Evolutionary conservation across 768 basidiomycete genomes (phyloP).

Genomic region (Pleurotus citrinopileatus): DNA sequence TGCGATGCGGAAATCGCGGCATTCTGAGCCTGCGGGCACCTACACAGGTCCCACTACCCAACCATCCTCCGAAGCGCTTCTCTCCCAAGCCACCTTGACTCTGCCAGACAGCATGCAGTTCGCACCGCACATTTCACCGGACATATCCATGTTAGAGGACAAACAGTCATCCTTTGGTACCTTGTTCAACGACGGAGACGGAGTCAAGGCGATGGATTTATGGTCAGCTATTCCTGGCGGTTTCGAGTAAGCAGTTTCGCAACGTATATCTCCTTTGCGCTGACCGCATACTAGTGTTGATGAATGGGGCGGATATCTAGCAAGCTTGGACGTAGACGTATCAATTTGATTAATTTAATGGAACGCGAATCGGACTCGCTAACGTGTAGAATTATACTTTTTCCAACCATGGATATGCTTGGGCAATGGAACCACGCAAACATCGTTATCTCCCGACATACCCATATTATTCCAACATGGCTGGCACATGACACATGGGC

Average conservation of each 20-base stretch:
- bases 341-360: neutral
- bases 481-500: slow-evolving; percentile 69
- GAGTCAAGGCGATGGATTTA: slow-evolving; percentile 1
- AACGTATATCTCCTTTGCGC: neutral
- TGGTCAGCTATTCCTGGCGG: slow-evolving; percentile 3
- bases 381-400: no score
- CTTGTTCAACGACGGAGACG: neutral
- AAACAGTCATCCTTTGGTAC: neutral
- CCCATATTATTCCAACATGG: slow-evolving; percentile 78
- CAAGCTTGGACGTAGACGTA: slow-evolving; percentile 4
- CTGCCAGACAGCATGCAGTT: neutral
- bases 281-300: neutral
- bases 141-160: neutral
- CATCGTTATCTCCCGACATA: slow-evolving; percentile 37
- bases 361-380: no score
- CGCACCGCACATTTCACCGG: neutral
- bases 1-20: no score
- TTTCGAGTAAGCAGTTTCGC: slow-evolving; percentile 1
- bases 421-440: slow-evolving; percentile 53
- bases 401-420: slow-evolving; percentile 37
- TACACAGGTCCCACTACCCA: neutral
- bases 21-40: no score
- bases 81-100: neutral
- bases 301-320: slow-evolving; percentile 8
- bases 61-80: neutral